Percentiles rank a stretch among this genome's conserved stretches.
phyloP scores from a whole-genome alignment of 257 asterid genomes.

The Linderniella brevidens region DNA sequence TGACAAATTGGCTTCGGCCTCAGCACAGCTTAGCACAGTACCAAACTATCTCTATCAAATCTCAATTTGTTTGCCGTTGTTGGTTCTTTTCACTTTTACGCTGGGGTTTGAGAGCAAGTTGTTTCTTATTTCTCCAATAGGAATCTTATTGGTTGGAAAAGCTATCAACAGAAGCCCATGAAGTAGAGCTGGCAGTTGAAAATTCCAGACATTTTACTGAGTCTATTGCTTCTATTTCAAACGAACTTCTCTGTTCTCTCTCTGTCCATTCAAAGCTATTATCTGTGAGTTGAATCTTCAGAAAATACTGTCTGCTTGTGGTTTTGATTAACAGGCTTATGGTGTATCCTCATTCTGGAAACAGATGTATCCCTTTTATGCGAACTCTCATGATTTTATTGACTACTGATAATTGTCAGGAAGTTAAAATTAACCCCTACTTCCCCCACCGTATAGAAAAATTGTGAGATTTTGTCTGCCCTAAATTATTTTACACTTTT shows the following conservation, averaged over 20 bases:
- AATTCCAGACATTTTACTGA: slow-evolving; percentile 28
- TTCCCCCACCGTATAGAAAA: too few species aligned
- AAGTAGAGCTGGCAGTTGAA: slow-evolving; percentile 45
- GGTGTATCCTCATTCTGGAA: background rate
- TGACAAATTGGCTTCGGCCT: slow-evolving; percentile 29
- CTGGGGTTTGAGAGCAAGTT: too few species aligned
- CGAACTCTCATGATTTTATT: too few species aligned
- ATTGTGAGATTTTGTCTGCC: background rate
- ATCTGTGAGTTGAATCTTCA: slow-evolving; percentile 36
- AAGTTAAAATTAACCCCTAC: too few species aligned
- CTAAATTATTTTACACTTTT: background rate
- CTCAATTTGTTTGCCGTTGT: too few species aligned
- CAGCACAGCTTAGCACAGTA: slow-evolving; percentile 22
- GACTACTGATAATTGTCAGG: too few species aligned
- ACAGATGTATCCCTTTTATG: too few species aligned
- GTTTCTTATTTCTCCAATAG: slow-evolving; percentile 26
- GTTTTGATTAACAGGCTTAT: too few species aligned
- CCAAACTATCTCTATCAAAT: too few species aligned
- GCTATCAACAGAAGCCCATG: slow-evolving; percentile 35
- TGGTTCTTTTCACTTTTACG: background rate
- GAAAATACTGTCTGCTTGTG: too few species aligned
- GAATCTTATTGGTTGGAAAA: slow-evolving; percentile 29
- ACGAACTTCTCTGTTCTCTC: slow-evolving; percentile 33
- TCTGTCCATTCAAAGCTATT: slow-evolving; percentile 23
- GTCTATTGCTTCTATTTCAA: slow-evolving; percentile 34